Percentiles rank a stretch among this genome's conserved stretches.
Conservation (phyloP, 345 rosid species). For the Pugionium cornutum region DNA sequence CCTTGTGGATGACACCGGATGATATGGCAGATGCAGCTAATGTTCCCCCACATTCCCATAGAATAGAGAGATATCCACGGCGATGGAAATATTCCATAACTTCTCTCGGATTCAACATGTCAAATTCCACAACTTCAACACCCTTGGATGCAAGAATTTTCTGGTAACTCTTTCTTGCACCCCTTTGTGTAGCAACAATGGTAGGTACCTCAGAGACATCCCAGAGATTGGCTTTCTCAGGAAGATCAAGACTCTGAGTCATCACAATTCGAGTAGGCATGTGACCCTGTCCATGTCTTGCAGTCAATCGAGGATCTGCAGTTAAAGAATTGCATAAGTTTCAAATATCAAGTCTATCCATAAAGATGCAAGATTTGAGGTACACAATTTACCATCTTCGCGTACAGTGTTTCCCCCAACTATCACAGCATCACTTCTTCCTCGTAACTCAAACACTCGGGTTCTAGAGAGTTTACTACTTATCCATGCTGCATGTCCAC, state of each 20-base stretch:
- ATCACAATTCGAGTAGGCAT: slow-evolving; percentile 82
- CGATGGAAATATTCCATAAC: slow-evolving; percentile 92
- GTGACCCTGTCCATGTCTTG: slow-evolving; percentile 89
- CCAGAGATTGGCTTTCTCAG: slow-evolving; percentile 89
- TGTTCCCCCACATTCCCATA: slow-evolving; percentile 98
- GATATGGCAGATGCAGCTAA: slow-evolving; percentile 92
- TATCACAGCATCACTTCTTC: slow-evolving; percentile 82
- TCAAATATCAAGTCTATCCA: not conserved
- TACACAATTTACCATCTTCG: slow-evolving; percentile 63
- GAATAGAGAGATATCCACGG: slow-evolving; percentile 86
- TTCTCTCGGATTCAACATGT: slow-evolving; percentile 85
- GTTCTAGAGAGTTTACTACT: slow-evolving; percentile 78
- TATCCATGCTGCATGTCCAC: slow-evolving; percentile 96
- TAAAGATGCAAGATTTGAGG: slow-evolving; percentile 11
- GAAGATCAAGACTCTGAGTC: slow-evolving; percentile 82
- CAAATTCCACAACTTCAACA: slow-evolving; percentile 96
- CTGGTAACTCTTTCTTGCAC: slow-evolving; percentile 88
- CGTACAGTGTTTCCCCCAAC: slow-evolving; percentile 95
- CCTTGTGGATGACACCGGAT: slow-evolving; percentile 89
- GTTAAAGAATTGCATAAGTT: slow-evolving; percentile 19
- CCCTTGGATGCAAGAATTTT: slow-evolving; percentile 79
- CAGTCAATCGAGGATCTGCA: slow-evolving; percentile 84
- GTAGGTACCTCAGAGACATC: slow-evolving; percentile 79
- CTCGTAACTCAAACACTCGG: slow-evolving; percentile 80
- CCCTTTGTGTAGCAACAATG: slow-evolving; percentile 83